A percentile compares a stretch with the other conserved stretches of the same genome.
Evolutionary conservation across 1,284 basidiomycete species (phyloP).

Genomic region (Puccinia hordei): DNA sequence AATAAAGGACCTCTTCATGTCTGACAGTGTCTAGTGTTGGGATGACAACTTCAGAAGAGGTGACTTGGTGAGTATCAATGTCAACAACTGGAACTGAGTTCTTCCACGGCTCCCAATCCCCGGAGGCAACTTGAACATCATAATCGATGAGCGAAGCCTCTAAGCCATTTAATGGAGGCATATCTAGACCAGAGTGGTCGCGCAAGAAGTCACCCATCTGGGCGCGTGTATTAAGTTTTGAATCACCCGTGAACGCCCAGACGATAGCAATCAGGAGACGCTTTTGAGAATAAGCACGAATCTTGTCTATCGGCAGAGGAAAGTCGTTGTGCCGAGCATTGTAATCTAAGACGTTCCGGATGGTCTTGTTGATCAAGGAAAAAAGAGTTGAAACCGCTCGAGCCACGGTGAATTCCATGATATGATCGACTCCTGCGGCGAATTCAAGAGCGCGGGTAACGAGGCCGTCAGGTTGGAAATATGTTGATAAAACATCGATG

Average conservation of each 20-base stretch:
- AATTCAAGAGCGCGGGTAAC: constrained; percentile 76
- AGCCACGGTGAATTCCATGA: constrained; percentile 95
- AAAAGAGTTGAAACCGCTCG: constrained; percentile 94
- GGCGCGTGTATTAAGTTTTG: constrained; percentile 82
- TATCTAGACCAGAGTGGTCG: constrained; percentile 82
- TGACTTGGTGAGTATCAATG: constrained; percentile 93
- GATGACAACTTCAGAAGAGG: constrained; percentile 92
- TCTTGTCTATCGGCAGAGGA: constrained; percentile 76
- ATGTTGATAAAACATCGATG: constrained; percentile 74
- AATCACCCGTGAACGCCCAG: constrained; percentile 98
- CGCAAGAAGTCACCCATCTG: constrained; percentile 87
- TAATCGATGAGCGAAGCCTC: constrained; percentile 85
- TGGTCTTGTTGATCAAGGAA: constrained; percentile 94
- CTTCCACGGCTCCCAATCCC: constrained; percentile 91
- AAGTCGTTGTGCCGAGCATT: constrained; percentile 94
- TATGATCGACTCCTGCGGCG: constrained; percentile 83
- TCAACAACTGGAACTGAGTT: constrained; percentile 89
- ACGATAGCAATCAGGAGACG: constrained; percentile 89
- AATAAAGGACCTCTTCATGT: constrained; percentile 97
- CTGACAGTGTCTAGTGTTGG: constrained; percentile 98
- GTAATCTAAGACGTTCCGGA: constrained; percentile 90
- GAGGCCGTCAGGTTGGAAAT: constrained; percentile 79
- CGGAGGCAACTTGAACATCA: constrained; percentile 82
- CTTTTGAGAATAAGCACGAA: constrained; percentile 87
- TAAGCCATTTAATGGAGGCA: constrained; percentile 71